Percentiles rank a stretch among this genome's conserved stretches.
These are phyloP conservation scores for Ogataea sp. DNA, from an alignment of 805 yeast species.

Conservation along the genomic window DNA sequence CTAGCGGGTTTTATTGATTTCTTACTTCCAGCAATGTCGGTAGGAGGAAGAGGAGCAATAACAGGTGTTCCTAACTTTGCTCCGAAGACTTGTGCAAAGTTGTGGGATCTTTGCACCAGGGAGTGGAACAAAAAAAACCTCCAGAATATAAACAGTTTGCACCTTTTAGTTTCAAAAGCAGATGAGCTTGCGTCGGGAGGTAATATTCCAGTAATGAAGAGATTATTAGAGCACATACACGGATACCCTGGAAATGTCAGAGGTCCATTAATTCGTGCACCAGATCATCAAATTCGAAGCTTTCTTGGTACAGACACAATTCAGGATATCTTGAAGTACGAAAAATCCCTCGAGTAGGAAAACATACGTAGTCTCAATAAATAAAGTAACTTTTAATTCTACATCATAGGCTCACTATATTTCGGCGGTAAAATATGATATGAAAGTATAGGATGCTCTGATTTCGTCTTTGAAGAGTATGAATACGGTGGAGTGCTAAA, in stretches of 20 bases:
- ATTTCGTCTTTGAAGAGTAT: no score
- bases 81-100: conserved; percentile 9
- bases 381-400: no score
- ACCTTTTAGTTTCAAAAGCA: conserved; percentile 8
- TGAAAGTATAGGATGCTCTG: no score
- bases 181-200: conserved; percentile 10
- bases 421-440: no score
- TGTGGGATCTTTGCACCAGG: conserved; percentile 7
- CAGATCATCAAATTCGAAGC: neutral
- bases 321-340: conserved; percentile 4
- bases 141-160: conserved; percentile 5
- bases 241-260: conserved; percentile 7
- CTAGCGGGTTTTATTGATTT: conserved; percentile 11
- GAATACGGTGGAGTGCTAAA: no score
- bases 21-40: conserved; percentile 8
- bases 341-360: conserved; percentile 1
- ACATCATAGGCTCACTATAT: no score
- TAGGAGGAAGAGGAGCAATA: conserved; percentile 11
- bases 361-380: neutral
- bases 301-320: conserved; percentile 4
- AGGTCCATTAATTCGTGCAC: conserved; percentile 7
- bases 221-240: conserved; percentile 4
- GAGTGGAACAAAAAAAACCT: conserved; percentile 3
- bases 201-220: conserved; percentile 11
- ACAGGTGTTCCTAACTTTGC: conserved; percentile 13